Evolutionary conservation across 225 moss, liverwort and hornwort species (phyloP).

Genomic region (Bryoerythrophyllum caledonicum): DNA sequence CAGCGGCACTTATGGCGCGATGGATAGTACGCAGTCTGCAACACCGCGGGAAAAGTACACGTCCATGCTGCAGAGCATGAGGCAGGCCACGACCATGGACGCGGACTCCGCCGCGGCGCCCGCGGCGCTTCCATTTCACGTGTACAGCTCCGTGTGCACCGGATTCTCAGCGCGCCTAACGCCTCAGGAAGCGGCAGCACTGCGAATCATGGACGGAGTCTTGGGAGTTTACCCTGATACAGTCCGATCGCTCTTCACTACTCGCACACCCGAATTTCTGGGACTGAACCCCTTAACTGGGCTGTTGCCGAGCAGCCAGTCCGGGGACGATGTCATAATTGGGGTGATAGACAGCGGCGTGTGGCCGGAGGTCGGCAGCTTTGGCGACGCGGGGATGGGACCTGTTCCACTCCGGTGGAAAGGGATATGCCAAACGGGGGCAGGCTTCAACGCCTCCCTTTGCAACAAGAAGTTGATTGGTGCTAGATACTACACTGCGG

Average conservation of each 20-base stretch:
- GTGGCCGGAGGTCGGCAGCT: constrained; percentile 48
- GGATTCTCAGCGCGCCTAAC: constrained; percentile 30
- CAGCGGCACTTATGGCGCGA: background rate
- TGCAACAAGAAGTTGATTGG: constrained; percentile 83
- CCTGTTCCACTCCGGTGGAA: constrained; percentile 53
- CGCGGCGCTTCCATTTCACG: constrained; percentile 16
- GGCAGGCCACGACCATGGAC: background rate
- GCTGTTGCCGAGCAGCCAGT: constrained; percentile 24
- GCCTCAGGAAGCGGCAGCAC: background rate
- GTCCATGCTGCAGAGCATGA: constrained; percentile 16
- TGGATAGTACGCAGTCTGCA: background rate
- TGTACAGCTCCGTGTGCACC: constrained; percentile 24
- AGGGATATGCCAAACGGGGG: constrained; percentile 10
- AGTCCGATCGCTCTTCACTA: constrained; percentile 8
- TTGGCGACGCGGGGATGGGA: constrained; percentile 32
- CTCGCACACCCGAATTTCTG: constrained; percentile 37
- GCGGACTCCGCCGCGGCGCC: background rate
- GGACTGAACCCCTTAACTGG: constrained; percentile 9
- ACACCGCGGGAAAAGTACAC: constrained; percentile 18
- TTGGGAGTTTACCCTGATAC: constrained; percentile 27
- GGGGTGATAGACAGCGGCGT: constrained; percentile 39
- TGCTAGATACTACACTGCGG: constrained; percentile 57
- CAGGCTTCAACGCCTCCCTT: background rate
- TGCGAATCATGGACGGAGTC: constrained; percentile 9
- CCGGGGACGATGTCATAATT: constrained; percentile 38